Base-by-base conservation (phyloP, 192 early-diverging fungal genomes). In the Dimargaris xerosporica region DNA sequence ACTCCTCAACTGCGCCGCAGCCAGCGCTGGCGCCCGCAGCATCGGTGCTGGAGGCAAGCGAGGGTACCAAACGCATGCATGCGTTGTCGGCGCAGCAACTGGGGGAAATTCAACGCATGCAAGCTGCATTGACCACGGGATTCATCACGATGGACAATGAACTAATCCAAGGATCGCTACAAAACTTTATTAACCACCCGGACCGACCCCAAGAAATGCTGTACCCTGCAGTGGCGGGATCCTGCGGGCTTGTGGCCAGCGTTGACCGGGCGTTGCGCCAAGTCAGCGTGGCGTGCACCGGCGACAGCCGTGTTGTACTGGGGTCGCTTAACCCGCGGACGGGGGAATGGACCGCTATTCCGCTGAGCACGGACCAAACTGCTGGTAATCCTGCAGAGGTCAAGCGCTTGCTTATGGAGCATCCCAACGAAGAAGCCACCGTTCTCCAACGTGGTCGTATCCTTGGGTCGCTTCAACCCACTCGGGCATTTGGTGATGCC, bases 381-480 rank as follows among this genome's bases (percentile, higher is more conserved):
- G 76, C 76, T 10, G 61, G 67, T 15, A 85, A 78, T 59, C 64
- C 62, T 45, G 64, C 51, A 19, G 84, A 87, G 66, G 44, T 75
- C 28, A 69, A 69, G 60, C 76, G 82, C 28, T 31, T 90, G 62
- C 21, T 71, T 52, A 66, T 69, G 21, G 89, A 89, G 51, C 87
- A 90, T 67, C 89, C 89, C 9, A 83, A 79, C 3, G 87, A 89
- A 66, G 73, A 85, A 45, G 55, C 71, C 17, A 73, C 79, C 17
- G 82, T 85, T 28, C 70, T 82, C 13, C 59, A 44, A 17, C 54
- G 70, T 1, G 78, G 86, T 23, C 71, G 90, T 41, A 74, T 91
- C 13, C 68, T 84, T 48, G 84, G 82, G n/a, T 61, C 45, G 3
- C 63, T 75, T 62, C 75, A 72, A 62, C 74, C 75, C 30, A 74